phyloP scores from a whole-genome alignment of 441 rosid species.

The Brassica balearica region DNA sequence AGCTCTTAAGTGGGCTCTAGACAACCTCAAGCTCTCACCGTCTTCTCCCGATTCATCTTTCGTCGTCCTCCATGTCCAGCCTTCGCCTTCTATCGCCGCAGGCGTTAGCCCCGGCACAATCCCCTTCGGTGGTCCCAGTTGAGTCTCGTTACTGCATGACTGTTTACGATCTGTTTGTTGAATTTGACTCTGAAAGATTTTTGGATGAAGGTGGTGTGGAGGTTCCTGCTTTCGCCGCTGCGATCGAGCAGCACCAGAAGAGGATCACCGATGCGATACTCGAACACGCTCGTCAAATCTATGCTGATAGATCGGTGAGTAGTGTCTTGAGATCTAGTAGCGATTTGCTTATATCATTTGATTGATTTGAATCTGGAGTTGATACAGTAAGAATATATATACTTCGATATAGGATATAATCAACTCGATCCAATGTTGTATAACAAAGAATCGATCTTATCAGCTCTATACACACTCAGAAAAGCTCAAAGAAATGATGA shows the following conservation, averaged over 20 bases:
- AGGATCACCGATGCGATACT: conserved; percentile 69
- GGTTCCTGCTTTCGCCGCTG: conserved; percentile 88
- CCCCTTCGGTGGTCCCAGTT: conserved; percentile 96
- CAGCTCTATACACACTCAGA: too few species aligned
- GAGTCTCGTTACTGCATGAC: conserved; percentile 30
- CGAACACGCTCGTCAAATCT: conserved; percentile 64
- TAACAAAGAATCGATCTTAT: too few species aligned
- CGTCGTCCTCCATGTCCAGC: conserved; percentile 75
- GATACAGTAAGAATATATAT: too few species aligned
- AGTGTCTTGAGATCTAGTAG: conserved; percentile 10
- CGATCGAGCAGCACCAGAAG: conserved; percentile 81
- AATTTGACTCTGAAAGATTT: conserved; percentile 17
- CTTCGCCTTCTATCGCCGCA: conserved; percentile 72
- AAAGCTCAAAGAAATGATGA: too few species aligned
- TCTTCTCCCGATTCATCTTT: conserved; percentile 60
- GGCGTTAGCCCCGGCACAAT: conserved; percentile 87
- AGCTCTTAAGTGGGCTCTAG: conserved; percentile 82
- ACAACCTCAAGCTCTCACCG: conserved; percentile 73
- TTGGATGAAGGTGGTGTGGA: conserved; percentile 60
- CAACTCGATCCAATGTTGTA: too few species aligned
- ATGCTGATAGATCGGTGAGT: conserved; percentile 49
- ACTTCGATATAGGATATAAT: too few species aligned
- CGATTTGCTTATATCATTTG: not conserved
- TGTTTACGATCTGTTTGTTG: conserved; percentile 24
- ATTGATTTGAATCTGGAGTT: not conserved